Evolutionary conservation across 805 yeast genomes (phyloP).

Genomic region (Cyberlindnera americana): DNA sequence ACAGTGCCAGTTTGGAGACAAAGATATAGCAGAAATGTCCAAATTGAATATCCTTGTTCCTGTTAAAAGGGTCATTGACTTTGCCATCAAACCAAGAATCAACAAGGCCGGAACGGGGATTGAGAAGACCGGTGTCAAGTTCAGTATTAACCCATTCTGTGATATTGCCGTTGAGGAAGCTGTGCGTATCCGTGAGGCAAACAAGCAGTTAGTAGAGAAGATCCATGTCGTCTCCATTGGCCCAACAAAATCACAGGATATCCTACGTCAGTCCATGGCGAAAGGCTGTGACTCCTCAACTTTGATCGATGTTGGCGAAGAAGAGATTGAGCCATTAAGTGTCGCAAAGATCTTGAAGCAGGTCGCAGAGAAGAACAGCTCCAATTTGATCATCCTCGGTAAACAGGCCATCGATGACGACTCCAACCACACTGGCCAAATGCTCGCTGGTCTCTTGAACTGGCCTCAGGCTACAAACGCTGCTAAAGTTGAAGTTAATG

Average conservation of each 20-base stretch:
- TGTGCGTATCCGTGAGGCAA: slow-evolving; percentile 62
- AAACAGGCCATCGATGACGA: slow-evolving; percentile 98
- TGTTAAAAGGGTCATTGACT: slow-evolving; percentile 91
- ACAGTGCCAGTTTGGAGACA: neutral
- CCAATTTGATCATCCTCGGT: slow-evolving; percentile 85
- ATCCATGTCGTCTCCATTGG: slow-evolving; percentile 94
- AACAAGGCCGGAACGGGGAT: slow-evolving; percentile 76
- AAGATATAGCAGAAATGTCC: slow-evolving; percentile 26
- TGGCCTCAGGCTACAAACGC: slow-evolving; percentile 99
- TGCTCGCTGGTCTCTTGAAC: slow-evolving; percentile 85
- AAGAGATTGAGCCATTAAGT: slow-evolving; percentile 77
- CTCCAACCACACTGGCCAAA: slow-evolving; percentile 92
- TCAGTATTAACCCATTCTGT: slow-evolving; percentile 93
- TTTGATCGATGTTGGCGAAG: slow-evolving; percentile 71
- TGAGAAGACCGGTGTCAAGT: slow-evolving; percentile 86
- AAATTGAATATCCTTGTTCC: slow-evolving; percentile 82
- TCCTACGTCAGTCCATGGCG: slow-evolving; percentile 85
- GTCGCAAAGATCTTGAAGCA: slow-evolving; percentile 83
- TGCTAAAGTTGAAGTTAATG: slow-evolving; percentile 67
- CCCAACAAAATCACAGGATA: slow-evolving; percentile 79
- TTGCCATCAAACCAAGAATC: slow-evolving; percentile 89
- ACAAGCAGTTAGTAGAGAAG: slow-evolving; percentile 65
- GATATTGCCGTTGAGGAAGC: slow-evolving; percentile 98
- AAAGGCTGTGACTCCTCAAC: slow-evolving; percentile 91
- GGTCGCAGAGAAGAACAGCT: slow-evolving; percentile 62